Conservation (phyloP, 768 basidiomycete species). For the Boletus rex-veris region DNA sequence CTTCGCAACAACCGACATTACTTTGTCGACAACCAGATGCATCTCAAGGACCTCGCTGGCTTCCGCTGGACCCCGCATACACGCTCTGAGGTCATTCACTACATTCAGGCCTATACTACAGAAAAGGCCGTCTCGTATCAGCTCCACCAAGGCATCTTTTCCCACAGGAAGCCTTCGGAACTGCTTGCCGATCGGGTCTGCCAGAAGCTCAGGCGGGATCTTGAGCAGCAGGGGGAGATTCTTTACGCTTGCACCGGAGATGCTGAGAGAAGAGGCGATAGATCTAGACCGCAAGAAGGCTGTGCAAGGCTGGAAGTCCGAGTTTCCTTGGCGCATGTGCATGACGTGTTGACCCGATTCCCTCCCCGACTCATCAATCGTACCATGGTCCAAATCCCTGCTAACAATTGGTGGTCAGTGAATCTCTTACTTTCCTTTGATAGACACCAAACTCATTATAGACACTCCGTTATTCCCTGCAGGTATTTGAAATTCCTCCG, state of each 20-base stretch:
- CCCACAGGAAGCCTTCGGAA: not conserved
- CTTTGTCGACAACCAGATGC: not conserved
- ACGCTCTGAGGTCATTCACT: not conserved
- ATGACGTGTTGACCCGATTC: not conserved
- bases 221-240: too few relatives aligned
- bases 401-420: not conserved
- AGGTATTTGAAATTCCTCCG: conserved; percentile 8
- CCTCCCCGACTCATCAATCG: not conserved
- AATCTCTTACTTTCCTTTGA: too few relatives aligned
- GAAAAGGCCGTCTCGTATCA: conserved; percentile 10
- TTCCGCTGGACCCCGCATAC: not conserved
- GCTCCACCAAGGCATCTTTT: conserved; percentile 2
- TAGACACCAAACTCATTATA: too few relatives aligned
- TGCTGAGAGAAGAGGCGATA: too few relatives aligned
- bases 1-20: rapidly evolving
- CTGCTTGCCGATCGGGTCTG: not conserved
- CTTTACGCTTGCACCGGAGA: not conserved
- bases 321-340: not conserved
- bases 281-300: not conserved
- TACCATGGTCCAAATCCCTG: not conserved
- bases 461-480: not conserved
- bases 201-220: not conserved
- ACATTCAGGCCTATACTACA: conserved; percentile 8
- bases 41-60: conserved; percentile 4
- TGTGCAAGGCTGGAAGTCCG: conserved; percentile 5